phyloP scores from a whole-genome alignment of 441 rosid genomes.

The Aquilaria agallochum region DNA sequence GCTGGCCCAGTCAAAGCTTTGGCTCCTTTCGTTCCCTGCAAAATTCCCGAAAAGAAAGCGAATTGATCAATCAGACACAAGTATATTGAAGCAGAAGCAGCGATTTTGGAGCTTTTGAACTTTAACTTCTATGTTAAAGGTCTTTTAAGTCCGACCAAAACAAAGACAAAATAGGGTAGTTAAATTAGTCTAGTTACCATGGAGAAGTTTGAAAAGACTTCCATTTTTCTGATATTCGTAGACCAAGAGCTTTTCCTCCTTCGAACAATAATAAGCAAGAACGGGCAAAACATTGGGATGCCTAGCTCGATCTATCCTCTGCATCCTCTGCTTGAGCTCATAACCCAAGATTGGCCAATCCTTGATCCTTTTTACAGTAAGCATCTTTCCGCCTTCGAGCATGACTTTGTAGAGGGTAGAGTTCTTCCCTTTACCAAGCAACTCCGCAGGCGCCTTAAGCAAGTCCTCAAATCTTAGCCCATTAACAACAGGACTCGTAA shows the following conservation, averaged over 20 bases:
- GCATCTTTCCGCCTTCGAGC: constrained; percentile 28
- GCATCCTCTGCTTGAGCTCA: constrained; percentile 52
- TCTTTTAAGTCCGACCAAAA: too few species aligned
- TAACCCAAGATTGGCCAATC: constrained; percentile 43
- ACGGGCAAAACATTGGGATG: constrained; percentile 47
- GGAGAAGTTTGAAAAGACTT: constrained; percentile 48
- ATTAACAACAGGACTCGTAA: constrained; percentile 40
- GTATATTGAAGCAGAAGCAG: too few species aligned
- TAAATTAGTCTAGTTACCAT: constrained; percentile 27
- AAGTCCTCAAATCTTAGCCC: constrained; percentile 53
- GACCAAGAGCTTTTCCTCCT: constrained; percentile 53
- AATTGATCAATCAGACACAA: too few species aligned
- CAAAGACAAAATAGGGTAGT: neutral
- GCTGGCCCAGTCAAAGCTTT: constrained; percentile 42
- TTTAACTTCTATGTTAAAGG: too few species aligned
- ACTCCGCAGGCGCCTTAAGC: constrained; percentile 58
- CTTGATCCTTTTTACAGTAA: constrained; percentile 65
- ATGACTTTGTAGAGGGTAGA: constrained; percentile 49
- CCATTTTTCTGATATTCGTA: constrained; percentile 49
- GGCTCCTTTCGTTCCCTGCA: constrained; percentile 33
- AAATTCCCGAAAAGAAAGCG: neutral
- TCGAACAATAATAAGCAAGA: constrained; percentile 47
- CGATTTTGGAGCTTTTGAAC: too few species aligned
- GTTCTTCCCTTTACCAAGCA: constrained; percentile 52
- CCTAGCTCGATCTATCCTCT: constrained; percentile 33